These are phyloP conservation scores for Pilaira anomala DNA, from an alignment of 192 early-diverging fungal genomes.

Conservation along the genomic window DNA sequence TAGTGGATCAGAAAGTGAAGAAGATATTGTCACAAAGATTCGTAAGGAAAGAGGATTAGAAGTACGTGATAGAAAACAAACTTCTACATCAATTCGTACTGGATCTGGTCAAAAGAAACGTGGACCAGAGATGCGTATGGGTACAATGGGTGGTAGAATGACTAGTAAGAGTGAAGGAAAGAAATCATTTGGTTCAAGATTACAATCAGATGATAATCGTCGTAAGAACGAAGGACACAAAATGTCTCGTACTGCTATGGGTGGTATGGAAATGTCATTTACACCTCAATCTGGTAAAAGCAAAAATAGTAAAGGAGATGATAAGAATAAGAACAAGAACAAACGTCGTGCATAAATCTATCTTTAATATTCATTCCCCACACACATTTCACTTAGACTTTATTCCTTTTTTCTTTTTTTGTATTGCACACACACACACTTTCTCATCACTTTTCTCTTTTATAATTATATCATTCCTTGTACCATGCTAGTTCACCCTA, in stretches of 20 bases:
- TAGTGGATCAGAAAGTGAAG: conserved; percentile 39
- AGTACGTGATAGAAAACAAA: conserved; percentile 19
- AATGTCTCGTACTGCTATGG: conserved; percentile 35
- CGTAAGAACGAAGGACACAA: conserved; percentile 26
- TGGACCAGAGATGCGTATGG: conserved; percentile 27
- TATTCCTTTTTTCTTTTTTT: background rate
- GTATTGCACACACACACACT: no score
- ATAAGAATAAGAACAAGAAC: background rate
- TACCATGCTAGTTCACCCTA: background rate
- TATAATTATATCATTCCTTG: background rate
- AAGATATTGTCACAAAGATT: conserved; percentile 36
- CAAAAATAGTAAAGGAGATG: conserved; percentile 1
- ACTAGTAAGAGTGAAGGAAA: conserved; percentile 11
- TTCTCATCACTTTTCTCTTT: background rate
- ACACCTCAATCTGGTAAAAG: conserved; percentile 29
- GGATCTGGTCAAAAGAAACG: conserved; percentile 9
- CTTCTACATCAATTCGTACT: conserved; percentile 15
- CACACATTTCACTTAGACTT: background rate
- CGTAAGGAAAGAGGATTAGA: conserved; percentile 31
- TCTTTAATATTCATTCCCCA: background rate
- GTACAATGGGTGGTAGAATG: conserved; percentile 3
- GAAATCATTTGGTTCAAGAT: conserved; percentile 30
- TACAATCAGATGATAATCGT: conserved; percentile 15
- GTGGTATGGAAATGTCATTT: conserved; percentile 48
- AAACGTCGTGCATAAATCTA: no score